Evolutionary conservation across 1,284 basidiomycete species (phyloP), one percentile per base, ranked within the genome.

Genomic region (Cutaneotrichosporon dermatis): DNA sequence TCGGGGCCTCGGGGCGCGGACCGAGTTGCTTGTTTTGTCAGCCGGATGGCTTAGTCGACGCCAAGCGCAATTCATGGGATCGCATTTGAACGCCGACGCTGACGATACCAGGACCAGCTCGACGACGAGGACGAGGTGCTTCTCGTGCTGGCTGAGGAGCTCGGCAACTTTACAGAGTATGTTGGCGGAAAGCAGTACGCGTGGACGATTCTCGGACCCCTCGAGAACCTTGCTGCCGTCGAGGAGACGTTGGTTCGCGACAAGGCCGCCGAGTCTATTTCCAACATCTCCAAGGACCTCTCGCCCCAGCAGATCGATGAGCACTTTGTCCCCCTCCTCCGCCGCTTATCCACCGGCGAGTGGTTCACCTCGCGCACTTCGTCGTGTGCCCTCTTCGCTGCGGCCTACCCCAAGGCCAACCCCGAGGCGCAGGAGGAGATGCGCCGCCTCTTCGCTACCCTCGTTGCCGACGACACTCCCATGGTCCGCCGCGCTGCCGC

Each of bases 351-450:
- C 0, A 85, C 85, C 61, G 96, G 94, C 61, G 96, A 99, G 79
- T 99, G 96, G 96, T 99, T 99, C 81, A 99, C 96, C n/a, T 95
- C 93, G 39, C 85, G 95, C 65, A 96, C 93, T 46, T 97, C 95
- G 45, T 90, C 96, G 48, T 93, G 93, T 60, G 90, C 94, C 3
- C 84, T 99, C 37, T 99, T 93, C 75, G 86, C 92, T 9, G 87
- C 93, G n/a, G 90, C 92, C 33, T 99, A 99, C 76, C 81, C 86
- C 39, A 86, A 86, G 70, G 89, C 91, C 11, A 83, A 87, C 1
- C 77, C 86, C 13, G 72, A 82, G 46, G 82, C 88, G 57, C 92
- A 97, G 77, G 91, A 92, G 60, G 95, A 98, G 57, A 81, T 99
- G 71, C 86, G 94, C 66, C 89, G 88, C 76, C 86, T 89, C 61